phyloP scores from a whole-genome alignment of 1,284 basidiomycete genomes.

The Apiotrichum laibachii region DNA sequence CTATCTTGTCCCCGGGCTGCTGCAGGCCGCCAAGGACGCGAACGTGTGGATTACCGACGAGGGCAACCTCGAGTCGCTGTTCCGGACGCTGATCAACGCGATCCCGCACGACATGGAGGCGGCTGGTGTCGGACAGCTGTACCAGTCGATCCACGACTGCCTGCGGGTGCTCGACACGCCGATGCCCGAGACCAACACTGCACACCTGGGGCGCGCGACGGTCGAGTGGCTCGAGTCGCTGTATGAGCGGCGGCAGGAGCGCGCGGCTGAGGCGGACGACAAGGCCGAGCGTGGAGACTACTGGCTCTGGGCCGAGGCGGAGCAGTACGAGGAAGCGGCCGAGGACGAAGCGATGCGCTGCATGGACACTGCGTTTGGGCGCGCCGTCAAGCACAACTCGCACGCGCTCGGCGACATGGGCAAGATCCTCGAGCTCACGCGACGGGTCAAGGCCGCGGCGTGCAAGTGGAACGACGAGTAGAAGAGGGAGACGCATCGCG shows the following conservation, averaged over 20 bases:
- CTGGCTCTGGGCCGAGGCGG: constrained; percentile 19
- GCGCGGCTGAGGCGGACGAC: constrained; percentile 6
- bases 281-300: constrained; percentile 13
- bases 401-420: constrained; percentile 11
- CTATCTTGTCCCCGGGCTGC: constrained; percentile 65
- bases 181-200: constrained; percentile 24
- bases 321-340: constrained; percentile 19
- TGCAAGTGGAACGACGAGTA: constrained; percentile 9
- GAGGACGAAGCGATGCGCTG: constrained; percentile 20
- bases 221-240: constrained; percentile 17
- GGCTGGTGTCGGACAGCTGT: constrained; percentile 59
- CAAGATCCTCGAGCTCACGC: constrained; percentile 14
- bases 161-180: constrained; percentile 58
- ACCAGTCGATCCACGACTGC: constrained; percentile 69
- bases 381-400: constrained; percentile 12
- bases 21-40: constrained; percentile 62
- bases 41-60: constrained; percentile 63
- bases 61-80: constrained; percentile 67
- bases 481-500: background rate
- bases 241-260: constrained; percentile 15
- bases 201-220: constrained; percentile 18
- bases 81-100: constrained; percentile 65
- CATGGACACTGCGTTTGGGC: constrained; percentile 21
- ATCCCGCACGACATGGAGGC: constrained; percentile 66
- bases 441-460: constrained; percentile 15